Evolutionary conservation across 2,329 filamentous ascomycete species (phyloP).

Genomic region (Colletotrichum tabaci): DNA sequence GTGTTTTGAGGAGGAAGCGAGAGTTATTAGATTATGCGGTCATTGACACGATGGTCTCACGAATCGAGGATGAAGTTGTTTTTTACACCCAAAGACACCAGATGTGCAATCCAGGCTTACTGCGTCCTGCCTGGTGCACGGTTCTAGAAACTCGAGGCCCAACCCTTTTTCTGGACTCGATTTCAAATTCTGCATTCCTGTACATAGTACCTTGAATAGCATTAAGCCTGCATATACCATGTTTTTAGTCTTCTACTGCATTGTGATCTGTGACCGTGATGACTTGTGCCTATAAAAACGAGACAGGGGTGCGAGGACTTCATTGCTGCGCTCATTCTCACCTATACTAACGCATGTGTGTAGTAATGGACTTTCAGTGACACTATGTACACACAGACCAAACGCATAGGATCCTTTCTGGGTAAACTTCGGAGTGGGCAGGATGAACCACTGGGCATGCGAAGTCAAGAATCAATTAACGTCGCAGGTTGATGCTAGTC

Average conservation of each 20-base stretch:
- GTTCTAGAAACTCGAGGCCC: conserved; percentile 16
- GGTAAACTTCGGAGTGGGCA: background rate
- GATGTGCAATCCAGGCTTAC: conserved; percentile 34
- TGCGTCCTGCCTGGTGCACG: conserved; percentile 33
- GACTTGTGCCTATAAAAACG: background rate
- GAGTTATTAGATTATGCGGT: conserved; percentile 1
- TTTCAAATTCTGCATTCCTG: conserved; percentile 34
- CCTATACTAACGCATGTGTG: too few species aligned
- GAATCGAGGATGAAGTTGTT: conserved; percentile 14
- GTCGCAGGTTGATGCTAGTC: conserved; percentile 2
- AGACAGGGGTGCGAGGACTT: background rate
- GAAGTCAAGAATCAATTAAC: background rate
- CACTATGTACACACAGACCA: too few species aligned
- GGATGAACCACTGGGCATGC: background rate
- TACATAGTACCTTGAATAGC: conserved; percentile 40
- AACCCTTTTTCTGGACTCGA: background rate
- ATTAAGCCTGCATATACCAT: conserved; percentile 41
- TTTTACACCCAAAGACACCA: conserved; percentile 34
- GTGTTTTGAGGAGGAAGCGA: background rate
- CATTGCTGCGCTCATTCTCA: background rate
- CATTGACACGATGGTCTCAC: background rate
- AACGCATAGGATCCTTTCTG: too few species aligned
- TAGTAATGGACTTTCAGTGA: background rate
- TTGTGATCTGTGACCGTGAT: background rate
- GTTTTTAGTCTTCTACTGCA: background rate